phyloP scores from a whole-genome alignment of 345 rosid genomes.

The Clausena lansium region DNA sequence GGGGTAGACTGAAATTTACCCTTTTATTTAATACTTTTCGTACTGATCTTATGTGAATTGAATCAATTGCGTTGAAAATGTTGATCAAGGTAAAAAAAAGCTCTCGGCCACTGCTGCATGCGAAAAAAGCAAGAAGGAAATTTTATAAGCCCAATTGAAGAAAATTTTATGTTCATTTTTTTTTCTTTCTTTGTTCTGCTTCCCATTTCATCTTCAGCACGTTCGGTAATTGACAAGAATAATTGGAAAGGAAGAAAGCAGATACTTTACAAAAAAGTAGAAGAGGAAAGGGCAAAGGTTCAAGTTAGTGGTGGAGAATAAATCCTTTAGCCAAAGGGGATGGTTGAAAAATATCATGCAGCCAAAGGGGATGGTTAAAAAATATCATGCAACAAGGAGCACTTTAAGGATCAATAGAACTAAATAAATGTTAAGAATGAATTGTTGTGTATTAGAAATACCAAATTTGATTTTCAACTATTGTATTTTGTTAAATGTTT shows the following conservation, averaged over 20 bases:
- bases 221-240: conserved; percentile 43
- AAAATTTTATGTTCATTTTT: conserved; percentile 25
- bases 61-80: neutral
- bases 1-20: too few species aligned
- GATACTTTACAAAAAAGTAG: conserved; percentile 64
- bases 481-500: too few species aligned
- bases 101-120: conserved; percentile 57
- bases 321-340: conserved; percentile 74
- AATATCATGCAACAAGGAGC: conserved; percentile 64
- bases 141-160: conserved; percentile 63
- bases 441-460: too few species aligned
- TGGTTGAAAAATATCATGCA: conserved; percentile 80
- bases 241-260: conserved; percentile 79
- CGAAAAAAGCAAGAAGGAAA: conserved; percentile 88
- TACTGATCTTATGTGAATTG: neutral
- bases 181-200: neutral
- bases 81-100: conserved; percentile 74
- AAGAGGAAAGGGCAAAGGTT: conserved; percentile 75
- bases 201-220: neutral
- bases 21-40: neutral
- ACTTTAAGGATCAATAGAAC: conserved; percentile 46
- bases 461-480: too few species aligned
- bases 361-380: too few species aligned
- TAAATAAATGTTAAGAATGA: too few species aligned
- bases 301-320: conserved; percentile 78